Percentiles rank a stretch among this genome's conserved stretches.
Evolutionary conservation across 2,329 filamentous ascomycete genomes (phyloP).

Genomic region (Sporothrix pseudoabietina): DNA sequence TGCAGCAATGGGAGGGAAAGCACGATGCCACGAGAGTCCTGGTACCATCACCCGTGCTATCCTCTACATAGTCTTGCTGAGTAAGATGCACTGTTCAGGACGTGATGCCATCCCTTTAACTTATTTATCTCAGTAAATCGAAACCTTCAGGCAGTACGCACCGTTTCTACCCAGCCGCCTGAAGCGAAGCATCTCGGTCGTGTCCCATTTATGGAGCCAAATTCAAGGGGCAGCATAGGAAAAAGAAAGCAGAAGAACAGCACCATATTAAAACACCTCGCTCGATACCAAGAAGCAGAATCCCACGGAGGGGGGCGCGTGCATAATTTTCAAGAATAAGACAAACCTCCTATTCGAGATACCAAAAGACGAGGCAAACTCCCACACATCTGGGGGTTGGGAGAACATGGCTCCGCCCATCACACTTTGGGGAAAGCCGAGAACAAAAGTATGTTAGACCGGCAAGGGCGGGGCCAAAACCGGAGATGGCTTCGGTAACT

Average conservation of each 20-base stretch:
- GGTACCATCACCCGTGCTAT: not conserved
- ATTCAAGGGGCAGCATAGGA: not conserved
- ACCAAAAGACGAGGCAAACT: not conserved
- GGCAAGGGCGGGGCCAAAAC: slow-evolving; percentile 6
- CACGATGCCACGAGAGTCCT: not conserved
- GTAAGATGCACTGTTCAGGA: too few relatives aligned
- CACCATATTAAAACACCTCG: not conserved
- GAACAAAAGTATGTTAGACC: not conserved
- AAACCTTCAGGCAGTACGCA: not conserved
- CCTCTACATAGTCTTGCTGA: not conserved
- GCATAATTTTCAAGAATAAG: not conserved
- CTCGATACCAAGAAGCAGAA: not conserved
- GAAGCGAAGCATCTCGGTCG: not conserved
- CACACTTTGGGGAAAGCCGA: not conserved
- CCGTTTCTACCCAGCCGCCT: not conserved
- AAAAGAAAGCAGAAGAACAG: not conserved
- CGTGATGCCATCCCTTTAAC: not conserved
- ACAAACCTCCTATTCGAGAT: not conserved
- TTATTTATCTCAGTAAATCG: not conserved
- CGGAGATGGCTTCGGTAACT: slow-evolving; percentile 20
- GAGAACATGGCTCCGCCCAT: not conserved
- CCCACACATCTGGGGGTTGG: too few relatives aligned
- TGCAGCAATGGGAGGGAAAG: too few relatives aligned
- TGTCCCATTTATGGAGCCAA: not conserved
- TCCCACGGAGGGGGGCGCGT: not conserved